phyloP scores from a whole-genome alignment of 106 monocot genomes.

The Narthecium ossifragum region DNA sequence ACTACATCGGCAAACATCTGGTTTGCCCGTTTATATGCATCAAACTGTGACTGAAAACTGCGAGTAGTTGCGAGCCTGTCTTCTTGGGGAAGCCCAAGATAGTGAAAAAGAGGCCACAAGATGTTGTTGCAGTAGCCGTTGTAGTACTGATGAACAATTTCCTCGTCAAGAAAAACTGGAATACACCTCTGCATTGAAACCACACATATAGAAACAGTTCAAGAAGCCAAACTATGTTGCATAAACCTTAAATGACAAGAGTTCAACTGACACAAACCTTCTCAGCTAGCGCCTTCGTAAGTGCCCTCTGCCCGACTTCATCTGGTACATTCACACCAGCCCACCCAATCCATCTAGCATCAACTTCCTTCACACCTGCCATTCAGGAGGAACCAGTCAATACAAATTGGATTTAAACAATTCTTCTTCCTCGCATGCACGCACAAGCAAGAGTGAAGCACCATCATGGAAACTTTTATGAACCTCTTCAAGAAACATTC shows the following conservation, averaged over 20 bases:
- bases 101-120: slow-evolving; percentile 95
- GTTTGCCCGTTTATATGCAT: slow-evolving; percentile 90
- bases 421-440: no score
- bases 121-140: slow-evolving; percentile 99
- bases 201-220: background rate
- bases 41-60: slow-evolving; percentile 97
- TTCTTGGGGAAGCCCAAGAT: slow-evolving; percentile 94
- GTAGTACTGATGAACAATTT: slow-evolving; percentile 97
- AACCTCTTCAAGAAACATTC: no score
- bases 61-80: slow-evolving; percentile 91
- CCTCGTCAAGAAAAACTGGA: slow-evolving; percentile 97
- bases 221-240: background rate
- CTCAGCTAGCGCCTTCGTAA: slow-evolving; percentile 78
- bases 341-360: slow-evolving; percentile 99
- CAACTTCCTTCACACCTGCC: slow-evolving; percentile 88
- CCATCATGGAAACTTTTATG: no score
- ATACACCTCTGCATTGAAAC: slow-evolving; percentile 76
- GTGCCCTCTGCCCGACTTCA: slow-evolving; percentile 81
- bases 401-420: background rate
- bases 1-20: slow-evolving; percentile 99
- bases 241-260: background rate
- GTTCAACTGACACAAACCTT: slow-evolving; percentile 39
- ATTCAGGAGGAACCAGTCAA: background rate
- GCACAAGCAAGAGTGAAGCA: no score
- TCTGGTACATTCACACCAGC: slow-evolving; percentile 97